A percentile compares a stretch with the other conserved stretches of the same genome.
These are phyloP conservation scores for Diaporthe sp. DNA, from an alignment of 2,329 filamentous ascomycete species.

Conservation along the genomic window DNA sequence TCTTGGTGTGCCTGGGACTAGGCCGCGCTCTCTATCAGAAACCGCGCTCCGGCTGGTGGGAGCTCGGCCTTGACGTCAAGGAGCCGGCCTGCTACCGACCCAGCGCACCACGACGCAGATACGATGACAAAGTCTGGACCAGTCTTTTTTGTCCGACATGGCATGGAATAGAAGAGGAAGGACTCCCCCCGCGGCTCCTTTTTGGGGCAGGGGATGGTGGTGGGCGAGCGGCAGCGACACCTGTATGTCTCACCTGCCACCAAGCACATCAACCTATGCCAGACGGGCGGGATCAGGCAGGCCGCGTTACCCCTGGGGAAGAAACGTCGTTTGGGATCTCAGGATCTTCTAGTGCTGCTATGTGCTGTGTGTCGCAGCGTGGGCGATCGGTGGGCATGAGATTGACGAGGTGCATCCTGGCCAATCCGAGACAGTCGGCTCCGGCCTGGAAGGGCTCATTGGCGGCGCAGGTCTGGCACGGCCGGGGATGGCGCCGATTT, in stretches of 20 bases:
- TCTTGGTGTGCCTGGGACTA: background rate
- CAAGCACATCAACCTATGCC: background rate
- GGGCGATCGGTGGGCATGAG: background rate
- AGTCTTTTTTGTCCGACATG: background rate
- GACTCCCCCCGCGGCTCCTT: background rate
- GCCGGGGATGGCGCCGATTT: constrained; percentile 31
- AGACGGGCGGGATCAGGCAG: constrained; percentile 15
- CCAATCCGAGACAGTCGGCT: constrained; percentile 27
- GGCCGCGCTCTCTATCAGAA: background rate
- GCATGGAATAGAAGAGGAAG: background rate
- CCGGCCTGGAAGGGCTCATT: constrained; percentile 10
- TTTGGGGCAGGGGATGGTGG: background rate
- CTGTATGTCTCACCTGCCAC: constrained; percentile 8
- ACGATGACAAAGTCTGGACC: constrained; percentile 25
- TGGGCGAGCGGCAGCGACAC: background rate
- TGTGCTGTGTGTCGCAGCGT: background rate
- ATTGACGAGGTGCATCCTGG: constrained; percentile 26
- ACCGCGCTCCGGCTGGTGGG: constrained; percentile 22
- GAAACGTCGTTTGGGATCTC: background rate
- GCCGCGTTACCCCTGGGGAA: background rate
- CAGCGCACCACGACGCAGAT: background rate
- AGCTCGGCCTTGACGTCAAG: constrained; percentile 7
- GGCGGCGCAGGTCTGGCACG: constrained; percentile 11
- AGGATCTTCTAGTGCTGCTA: background rate
- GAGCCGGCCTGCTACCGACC: constrained; percentile 2